Evolutionary conservation across 164 flowering plant species (phyloP).

Genomic region (Nymphaea colorata): DNA sequence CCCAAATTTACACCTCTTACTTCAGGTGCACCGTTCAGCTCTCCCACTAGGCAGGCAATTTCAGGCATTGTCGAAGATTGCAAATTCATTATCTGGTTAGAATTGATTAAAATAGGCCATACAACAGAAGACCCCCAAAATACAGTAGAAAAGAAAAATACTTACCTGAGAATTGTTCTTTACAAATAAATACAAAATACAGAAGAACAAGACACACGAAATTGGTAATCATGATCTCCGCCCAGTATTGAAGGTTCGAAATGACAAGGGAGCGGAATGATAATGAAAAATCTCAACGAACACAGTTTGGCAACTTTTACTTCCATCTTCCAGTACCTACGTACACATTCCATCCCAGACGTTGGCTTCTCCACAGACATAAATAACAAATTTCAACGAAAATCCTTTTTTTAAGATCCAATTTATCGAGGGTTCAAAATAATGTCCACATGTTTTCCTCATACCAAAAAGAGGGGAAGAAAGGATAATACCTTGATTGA

Average conservation of each 20-base stretch:
- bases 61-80: too few species aligned
- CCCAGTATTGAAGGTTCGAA: background rate
- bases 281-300: background rate
- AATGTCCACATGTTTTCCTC: background rate
- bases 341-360: background rate
- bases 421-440: background rate
- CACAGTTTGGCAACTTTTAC: background rate
- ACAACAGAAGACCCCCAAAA: too few species aligned
- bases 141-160: background rate
- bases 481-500: background rate
- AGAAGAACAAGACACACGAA: background rate
- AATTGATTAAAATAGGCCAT: too few species aligned
- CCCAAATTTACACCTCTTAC: slow-evolving; percentile 87
- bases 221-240: background rate
- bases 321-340: background rate
- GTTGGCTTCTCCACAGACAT: background rate
- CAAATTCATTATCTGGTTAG: too few species aligned
- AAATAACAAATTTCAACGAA: background rate
- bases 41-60: slow-evolving; percentile 29
- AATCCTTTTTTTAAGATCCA: background rate
- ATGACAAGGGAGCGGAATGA: background rate
- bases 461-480: background rate
- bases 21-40: slow-evolving; percentile 35
- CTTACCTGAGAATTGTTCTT: background rate
- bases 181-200: background rate